Conservation (phyloP, 176 grass and related monocot species). For the Hordeum vulgare region DNA sequence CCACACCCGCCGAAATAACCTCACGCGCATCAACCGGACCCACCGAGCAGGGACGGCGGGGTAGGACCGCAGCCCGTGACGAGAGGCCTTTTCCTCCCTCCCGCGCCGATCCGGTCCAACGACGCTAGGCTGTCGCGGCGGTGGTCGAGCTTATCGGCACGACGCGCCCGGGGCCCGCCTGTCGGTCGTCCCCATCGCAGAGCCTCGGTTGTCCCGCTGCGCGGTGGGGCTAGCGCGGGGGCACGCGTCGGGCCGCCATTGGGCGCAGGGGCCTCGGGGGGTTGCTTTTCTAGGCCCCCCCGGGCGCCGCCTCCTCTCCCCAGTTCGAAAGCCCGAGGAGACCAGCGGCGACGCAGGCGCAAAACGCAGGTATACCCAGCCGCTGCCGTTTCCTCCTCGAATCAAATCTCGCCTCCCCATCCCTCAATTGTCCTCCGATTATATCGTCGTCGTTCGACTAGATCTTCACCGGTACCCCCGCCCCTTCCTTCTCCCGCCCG, state of each 20-base stretch:
- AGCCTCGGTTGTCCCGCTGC: background rate
- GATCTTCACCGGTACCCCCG: background rate
- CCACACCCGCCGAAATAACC: background rate
- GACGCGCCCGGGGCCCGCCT: background rate
- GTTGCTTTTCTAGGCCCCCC: background rate
- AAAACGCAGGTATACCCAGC: constrained; percentile 8
- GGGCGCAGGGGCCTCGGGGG: background rate
- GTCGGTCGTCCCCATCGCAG: background rate
- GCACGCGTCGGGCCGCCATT: background rate
- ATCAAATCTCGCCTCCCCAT: background rate
- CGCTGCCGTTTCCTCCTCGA: background rate
- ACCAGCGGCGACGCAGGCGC: constrained; percentile 8
- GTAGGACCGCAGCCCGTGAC: background rate
- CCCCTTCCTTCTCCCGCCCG: too few species aligned
- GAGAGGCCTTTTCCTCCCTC: background rate
- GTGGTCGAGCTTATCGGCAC: constrained; percentile 26
- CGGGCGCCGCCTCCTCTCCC: background rate
- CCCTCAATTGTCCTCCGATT: background rate
- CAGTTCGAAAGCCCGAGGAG: constrained; percentile 5
- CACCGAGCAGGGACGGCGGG: background rate
- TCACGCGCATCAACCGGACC: background rate
- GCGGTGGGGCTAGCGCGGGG: background rate
- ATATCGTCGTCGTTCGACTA: background rate
- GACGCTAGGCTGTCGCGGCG: constrained; percentile 21
- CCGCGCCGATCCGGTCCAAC: background rate